A percentile compares a stretch with the other conserved stretches of the same genome.
These are phyloP conservation scores for Przewalskia tangutica DNA, from an alignment of 257 asterid genomes.

Conservation along the genomic window DNA sequence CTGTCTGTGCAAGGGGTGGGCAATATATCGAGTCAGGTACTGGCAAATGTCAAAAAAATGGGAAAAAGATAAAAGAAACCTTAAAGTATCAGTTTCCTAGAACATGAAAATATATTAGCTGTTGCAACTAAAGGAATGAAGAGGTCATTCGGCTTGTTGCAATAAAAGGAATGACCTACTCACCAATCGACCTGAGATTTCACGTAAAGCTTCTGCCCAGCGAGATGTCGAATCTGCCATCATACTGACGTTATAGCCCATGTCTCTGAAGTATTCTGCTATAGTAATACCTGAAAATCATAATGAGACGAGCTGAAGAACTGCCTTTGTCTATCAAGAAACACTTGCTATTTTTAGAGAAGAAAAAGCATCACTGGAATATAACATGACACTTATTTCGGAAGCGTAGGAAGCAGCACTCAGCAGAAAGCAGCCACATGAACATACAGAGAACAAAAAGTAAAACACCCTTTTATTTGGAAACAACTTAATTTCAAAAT, in stretches of 20 bases:
- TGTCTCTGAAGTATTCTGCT: conserved; percentile 98
- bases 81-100: not conserved
- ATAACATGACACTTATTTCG: not conserved
- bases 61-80: not conserved
- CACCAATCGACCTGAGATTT: conserved; percentile 99
- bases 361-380: not conserved
- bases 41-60: not conserved
- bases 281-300: conserved; percentile 78
- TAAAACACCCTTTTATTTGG: not conserved
- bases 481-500: too few species aligned
- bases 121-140: not conserved
- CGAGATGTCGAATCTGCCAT: conserved; percentile 99
- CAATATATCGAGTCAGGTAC: not conserved
- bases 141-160: not conserved
- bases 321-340: not conserved
- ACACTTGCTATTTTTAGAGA: not conserved
- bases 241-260: conserved; percentile 99
- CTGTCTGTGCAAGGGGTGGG: not conserved
- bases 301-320: conserved; percentile 6
- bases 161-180: conserved; percentile 15
- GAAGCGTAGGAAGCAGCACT: not conserved
- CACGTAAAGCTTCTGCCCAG: conserved; percentile 99
- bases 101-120: not conserved
- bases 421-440: not conserved
- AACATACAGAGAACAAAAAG: not conserved